These are phyloP conservation scores for Mortierella sp. DNA, from an alignment of 371 early-diverging fungal genomes.

Conservation along the genomic window DNA sequence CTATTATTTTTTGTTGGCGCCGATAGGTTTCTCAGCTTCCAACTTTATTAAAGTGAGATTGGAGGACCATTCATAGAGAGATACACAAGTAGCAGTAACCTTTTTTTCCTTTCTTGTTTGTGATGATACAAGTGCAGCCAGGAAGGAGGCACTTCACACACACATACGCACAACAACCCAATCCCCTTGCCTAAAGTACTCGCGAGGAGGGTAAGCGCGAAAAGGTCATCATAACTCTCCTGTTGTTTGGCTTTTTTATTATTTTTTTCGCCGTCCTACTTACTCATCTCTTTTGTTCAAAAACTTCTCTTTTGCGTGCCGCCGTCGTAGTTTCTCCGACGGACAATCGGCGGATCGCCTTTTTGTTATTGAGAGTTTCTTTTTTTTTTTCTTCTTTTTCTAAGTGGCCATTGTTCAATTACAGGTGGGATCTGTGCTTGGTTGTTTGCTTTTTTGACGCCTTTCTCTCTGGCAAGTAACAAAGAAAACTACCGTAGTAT, in stretches of 20 bases:
- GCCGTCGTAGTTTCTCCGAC: conserved; percentile 11
- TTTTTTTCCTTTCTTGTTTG: too few species aligned
- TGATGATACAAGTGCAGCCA: too few species aligned
- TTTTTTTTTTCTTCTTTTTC: neutral
- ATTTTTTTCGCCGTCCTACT: neutral
- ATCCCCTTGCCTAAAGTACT: too few species aligned
- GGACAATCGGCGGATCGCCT: conserved; percentile 12
- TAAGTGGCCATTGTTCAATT: neutral
- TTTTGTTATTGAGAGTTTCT: neutral
- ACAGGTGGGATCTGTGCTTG: neutral
- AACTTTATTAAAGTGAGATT: too few species aligned
- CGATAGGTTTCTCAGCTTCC: neutral
- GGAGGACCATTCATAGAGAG: too few species aligned
- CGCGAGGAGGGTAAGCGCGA: neutral
- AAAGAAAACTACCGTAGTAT: neutral
- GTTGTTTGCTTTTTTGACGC: too few species aligned
- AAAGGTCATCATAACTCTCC: neutral
- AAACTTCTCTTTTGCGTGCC: neutral
- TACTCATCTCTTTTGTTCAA: neutral
- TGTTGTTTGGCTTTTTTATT: neutral
- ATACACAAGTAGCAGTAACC: too few species aligned
- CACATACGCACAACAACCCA: neutral
- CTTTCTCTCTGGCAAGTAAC: neutral
- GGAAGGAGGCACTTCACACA: neutral
- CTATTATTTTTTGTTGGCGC: neutral